Conservation (phyloP, 495 filamentous ascomycete genomes). For the Stereocaulon alpinum region DNA sequence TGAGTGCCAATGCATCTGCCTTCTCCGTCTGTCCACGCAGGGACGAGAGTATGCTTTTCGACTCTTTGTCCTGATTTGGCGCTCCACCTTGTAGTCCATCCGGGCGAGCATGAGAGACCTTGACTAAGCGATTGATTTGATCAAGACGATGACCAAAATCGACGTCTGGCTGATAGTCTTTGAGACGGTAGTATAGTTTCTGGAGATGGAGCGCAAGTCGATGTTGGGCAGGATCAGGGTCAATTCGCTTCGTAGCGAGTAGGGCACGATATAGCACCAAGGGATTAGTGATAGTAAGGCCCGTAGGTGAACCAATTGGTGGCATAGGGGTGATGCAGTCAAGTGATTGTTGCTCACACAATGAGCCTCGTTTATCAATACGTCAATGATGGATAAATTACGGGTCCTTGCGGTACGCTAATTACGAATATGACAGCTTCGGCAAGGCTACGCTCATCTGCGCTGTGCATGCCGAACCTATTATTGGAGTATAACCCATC, state of each 20-base stretch:
- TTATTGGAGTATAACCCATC: no score
- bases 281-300: conserved; percentile 61
- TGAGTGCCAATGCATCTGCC: conserved; percentile 47
- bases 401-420: neutral
- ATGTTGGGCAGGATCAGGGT: conserved; percentile 56
- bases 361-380: conserved; percentile 5
- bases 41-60: conserved; percentile 15
- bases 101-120: neutral
- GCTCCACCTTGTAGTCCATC: neutral
- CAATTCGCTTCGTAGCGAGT: conserved; percentile 46
- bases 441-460: neutral
- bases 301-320: conserved; percentile 6
- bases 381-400: neutral
- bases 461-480: neutral
- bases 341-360: neutral
- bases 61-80: neutral
- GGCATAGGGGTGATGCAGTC: conserved; percentile 7
- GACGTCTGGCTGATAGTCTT: conserved; percentile 55
- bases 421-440: neutral
- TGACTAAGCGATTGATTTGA: conserved; percentile 38
- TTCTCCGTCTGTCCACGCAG: conserved; percentile 29
- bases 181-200: conserved; percentile 54
- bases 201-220: conserved; percentile 58
- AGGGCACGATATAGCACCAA: conserved; percentile 56
- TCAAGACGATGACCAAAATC: conserved; percentile 49